phyloP scores from a whole-genome alignment of 2,329 filamentous ascomycete species.

The Pyrenochaeta sp. region DNA sequence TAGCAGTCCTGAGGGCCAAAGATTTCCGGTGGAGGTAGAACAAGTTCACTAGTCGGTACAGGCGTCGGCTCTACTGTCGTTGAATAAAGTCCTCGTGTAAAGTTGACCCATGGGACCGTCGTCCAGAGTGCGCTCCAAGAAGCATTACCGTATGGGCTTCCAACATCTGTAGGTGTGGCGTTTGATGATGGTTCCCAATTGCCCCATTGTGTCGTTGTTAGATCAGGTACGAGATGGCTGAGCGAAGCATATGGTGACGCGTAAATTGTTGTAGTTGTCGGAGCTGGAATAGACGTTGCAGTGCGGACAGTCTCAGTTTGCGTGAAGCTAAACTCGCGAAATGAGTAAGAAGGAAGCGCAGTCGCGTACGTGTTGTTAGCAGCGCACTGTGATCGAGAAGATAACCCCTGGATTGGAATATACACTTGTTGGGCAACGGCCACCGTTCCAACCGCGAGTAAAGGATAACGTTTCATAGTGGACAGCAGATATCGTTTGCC shows the following conservation, averaged over 20 bases:
- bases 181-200: slow-evolving; percentile 52
- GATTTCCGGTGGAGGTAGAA: slow-evolving; percentile 64
- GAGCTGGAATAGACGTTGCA: slow-evolving; percentile 46
- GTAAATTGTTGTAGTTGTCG: slow-evolving; percentile 45
- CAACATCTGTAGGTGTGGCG: slow-evolving; percentile 43
- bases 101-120: slow-evolving; percentile 44
- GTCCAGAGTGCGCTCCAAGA: slow-evolving; percentile 53
- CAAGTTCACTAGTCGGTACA: slow-evolving; percentile 62
- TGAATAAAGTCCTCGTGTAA: slow-evolving; percentile 52
- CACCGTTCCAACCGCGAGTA: slow-evolving; percentile 15
- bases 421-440: slow-evolving; percentile 49
- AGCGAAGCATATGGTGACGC: slow-evolving; percentile 48
- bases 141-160: slow-evolving; percentile 49
- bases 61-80: slow-evolving; percentile 66
- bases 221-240: slow-evolving; percentile 44
- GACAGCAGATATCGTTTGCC: background rate
- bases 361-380: slow-evolving; percentile 34
- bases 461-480: slow-evolving; percentile 22
- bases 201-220: slow-evolving; percentile 53
- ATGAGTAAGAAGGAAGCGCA: slow-evolving; percentile 38
- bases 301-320: slow-evolving; percentile 52
- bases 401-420: slow-evolving; percentile 38
- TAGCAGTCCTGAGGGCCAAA: slow-evolving; percentile 60
- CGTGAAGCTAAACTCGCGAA: slow-evolving; percentile 47
- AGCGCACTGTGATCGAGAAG: slow-evolving; percentile 37